A percentile compares a stretch with the other conserved stretches of the same genome.
Conservation (phyloP, 1,139 yeast genomes). For the Nakaseomyces uthaithaninus region DNA sequence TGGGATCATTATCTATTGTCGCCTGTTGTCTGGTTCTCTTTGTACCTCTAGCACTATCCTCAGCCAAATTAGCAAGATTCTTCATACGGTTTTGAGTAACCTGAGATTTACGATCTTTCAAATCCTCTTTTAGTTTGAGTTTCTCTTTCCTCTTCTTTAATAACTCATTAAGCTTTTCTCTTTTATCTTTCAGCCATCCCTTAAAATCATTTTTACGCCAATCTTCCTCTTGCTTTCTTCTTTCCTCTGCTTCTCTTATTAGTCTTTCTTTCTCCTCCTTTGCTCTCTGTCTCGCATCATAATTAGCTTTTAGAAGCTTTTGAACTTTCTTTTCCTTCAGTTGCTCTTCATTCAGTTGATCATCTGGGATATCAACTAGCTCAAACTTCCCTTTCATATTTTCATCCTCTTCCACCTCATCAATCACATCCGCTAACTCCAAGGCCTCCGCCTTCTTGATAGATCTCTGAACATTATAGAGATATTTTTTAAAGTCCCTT, state of each 20-base stretch:
- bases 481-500: constrained; percentile 60
- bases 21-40: constrained; percentile 49
- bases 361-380: constrained; percentile 75
- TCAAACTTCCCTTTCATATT: constrained; percentile 59
- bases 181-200: constrained; percentile 71
- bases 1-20: constrained; percentile 82
- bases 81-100: constrained; percentile 94
- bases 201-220: constrained; percentile 71
- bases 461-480: constrained; percentile 58
- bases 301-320: constrained; percentile 71
- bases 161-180: constrained; percentile 50
- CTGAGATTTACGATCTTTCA: constrained; percentile 79
- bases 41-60: constrained; percentile 45
- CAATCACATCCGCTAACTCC: constrained; percentile 47
- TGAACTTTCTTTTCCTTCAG: constrained; percentile 83
- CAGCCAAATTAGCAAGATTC: constrained; percentile 78
- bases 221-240: constrained; percentile 51
- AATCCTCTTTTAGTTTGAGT: constrained; percentile 61
- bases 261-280: constrained; percentile 67
- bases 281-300: constrained; percentile 79
- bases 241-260: constrained; percentile 44
- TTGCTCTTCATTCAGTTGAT: constrained; percentile 68
- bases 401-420: constrained; percentile 39
- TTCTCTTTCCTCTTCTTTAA: constrained; percentile 58
- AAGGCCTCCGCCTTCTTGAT: constrained; percentile 59